These are phyloP conservation scores for Hypoxylon trugodes DNA, from an alignment of 495 filamentous ascomycete genomes.

Conservation along the genomic window DNA sequence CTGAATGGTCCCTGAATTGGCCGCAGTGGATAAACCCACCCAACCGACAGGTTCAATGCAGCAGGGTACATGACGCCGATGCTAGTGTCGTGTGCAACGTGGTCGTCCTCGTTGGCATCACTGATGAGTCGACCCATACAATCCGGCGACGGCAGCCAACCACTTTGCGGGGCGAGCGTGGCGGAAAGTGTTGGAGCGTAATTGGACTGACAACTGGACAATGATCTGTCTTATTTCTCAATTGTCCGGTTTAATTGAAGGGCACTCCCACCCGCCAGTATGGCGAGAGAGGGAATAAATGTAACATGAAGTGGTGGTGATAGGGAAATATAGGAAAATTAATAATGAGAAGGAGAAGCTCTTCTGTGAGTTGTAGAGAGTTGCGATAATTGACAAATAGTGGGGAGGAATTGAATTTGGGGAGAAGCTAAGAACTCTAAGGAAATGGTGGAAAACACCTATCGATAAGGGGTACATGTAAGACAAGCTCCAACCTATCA, in stretches of 20 bases:
- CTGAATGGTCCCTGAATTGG: constrained; percentile 35
- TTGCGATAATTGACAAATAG: constrained; percentile 31
- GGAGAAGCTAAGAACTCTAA: neutral
- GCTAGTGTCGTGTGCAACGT: constrained; percentile 52
- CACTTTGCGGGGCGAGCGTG: constrained; percentile 33
- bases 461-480: constrained; percentile 31
- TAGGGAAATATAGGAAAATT: neutral
- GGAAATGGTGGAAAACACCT: neutral
- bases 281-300: constrained; percentile 16
- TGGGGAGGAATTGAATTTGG: constrained; percentile 10
- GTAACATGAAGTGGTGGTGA: constrained; percentile 8
- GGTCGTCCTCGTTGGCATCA: constrained; percentile 52
- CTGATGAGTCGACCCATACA: constrained; percentile 42
- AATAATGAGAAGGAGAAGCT: too few relatives aligned
- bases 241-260: constrained; percentile 26
- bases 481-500: too few relatives aligned
- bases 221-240: constrained; percentile 26
- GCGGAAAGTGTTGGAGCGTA: constrained; percentile 17
- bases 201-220: constrained; percentile 28
- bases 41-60: constrained; percentile 36
- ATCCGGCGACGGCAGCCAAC: constrained; percentile 33
- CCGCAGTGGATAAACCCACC: constrained; percentile 33
- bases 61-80: constrained; percentile 43
- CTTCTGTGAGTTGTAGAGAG: neutral
- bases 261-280: constrained; percentile 16